Evolutionary conservation across 179 eudicot genomes (phyloP).

Genomic region (Monotropa hypopitys): DNA sequence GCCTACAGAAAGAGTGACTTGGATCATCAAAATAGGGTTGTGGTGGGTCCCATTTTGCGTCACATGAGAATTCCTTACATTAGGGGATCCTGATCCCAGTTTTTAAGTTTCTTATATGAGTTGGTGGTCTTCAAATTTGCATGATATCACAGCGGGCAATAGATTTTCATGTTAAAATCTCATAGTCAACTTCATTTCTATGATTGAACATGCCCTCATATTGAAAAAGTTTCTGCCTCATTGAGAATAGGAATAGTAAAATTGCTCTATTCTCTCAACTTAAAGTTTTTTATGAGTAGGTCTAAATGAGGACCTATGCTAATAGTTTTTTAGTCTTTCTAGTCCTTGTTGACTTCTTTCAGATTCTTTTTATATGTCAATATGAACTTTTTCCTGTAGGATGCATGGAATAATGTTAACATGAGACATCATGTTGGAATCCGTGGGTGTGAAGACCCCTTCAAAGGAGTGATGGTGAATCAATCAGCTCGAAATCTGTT

Average conservation of each 20-base stretch:
- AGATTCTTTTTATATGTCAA: background rate
- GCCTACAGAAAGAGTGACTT: background rate
- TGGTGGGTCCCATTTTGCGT: background rate
- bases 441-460: conserved; percentile 3
- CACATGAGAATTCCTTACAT: background rate
- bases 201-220: background rate
- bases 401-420: conserved; percentile 10
- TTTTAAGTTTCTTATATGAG: background rate
- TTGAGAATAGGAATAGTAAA: background rate
- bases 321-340: background rate
- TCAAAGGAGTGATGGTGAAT: conserved; percentile 8
- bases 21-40: background rate
- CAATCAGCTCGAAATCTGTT: conserved; percentile 12
- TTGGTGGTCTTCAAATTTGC: background rate
- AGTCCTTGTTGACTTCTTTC: background rate
- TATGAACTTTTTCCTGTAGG: conserved; percentile 4
- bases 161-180: background rate
- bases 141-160: background rate
- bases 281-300: background rate
- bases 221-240: background rate
- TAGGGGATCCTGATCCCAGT: background rate
- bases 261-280: background rate
- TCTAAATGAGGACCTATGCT: background rate
- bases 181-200: background rate
- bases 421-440: conserved; percentile 13